These are phyloP conservation scores for Gastrolobium villosum DNA, from an alignment of 306 rosid genomes.

Conservation along the genomic window DNA sequence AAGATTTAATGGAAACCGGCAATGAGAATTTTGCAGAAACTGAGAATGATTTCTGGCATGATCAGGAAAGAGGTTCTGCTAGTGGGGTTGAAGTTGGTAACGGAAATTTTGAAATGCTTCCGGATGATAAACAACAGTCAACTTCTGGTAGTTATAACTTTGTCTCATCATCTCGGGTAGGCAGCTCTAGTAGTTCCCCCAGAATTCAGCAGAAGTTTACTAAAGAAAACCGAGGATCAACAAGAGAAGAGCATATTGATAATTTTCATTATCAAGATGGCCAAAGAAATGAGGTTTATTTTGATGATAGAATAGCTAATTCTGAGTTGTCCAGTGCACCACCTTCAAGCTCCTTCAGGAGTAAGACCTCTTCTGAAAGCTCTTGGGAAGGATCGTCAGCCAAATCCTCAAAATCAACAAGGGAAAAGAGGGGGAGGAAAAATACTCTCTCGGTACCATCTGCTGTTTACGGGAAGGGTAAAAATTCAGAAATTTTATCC, in stretches of 20 bases:
- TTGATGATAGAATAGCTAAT: slow-evolving; percentile 71
- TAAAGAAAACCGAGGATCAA: slow-evolving; percentile 65
- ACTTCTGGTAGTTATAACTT: slow-evolving; percentile 76
- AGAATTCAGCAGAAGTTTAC: slow-evolving; percentile 65
- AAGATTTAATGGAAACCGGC: slow-evolving; percentile 64
- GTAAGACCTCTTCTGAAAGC: slow-evolving; percentile 84
- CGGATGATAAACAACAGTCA: slow-evolving; percentile 83
- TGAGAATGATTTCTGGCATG: slow-evolving; percentile 89
- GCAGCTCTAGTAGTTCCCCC: slow-evolving; percentile 59
- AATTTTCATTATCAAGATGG: slow-evolving; percentile 77
- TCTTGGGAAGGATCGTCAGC: slow-evolving; percentile 90
- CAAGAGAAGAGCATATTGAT: slow-evolving; percentile 65
- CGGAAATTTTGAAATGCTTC: slow-evolving; percentile 79
- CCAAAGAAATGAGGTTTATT: slow-evolving; percentile 68
- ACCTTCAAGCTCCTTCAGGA: slow-evolving; percentile 65
- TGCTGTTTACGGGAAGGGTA: slow-evolving; percentile 65
- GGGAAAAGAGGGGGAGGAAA: slow-evolving; percentile 78
- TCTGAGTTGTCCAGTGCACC: slow-evolving; percentile 61
- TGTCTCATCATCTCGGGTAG: slow-evolving; percentile 56
- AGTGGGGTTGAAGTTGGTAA: slow-evolving; percentile 75
- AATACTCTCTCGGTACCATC: slow-evolving; percentile 56
- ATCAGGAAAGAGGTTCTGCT: slow-evolving; percentile 79
- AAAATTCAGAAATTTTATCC: slow-evolving; percentile 75
- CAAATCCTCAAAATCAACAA: slow-evolving; percentile 78
- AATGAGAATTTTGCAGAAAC: slow-evolving; percentile 74